These are phyloP conservation scores for Tuber calosporum DNA, from an alignment of 495 filamentous ascomycete species.

Conservation along the genomic window DNA sequence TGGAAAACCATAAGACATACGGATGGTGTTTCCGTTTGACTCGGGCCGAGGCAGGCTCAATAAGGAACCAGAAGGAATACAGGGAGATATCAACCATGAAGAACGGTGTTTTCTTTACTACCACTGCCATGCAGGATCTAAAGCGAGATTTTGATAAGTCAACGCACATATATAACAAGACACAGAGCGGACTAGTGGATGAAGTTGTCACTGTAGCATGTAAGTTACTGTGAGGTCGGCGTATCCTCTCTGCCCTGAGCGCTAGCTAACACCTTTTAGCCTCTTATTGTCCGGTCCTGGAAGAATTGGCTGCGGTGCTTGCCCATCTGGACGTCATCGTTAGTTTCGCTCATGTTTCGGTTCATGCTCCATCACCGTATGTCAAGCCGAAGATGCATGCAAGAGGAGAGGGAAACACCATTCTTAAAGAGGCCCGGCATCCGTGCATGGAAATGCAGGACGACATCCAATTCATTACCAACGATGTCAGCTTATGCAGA, in stretches of 20 bases:
- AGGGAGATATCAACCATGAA: constrained; percentile 97
- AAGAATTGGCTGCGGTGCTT: constrained; percentile 78
- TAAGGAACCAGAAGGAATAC: constrained; percentile 82
- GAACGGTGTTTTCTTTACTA: constrained; percentile 98
- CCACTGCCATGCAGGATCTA: constrained; percentile 67
- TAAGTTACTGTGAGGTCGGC: constrained; percentile 16
- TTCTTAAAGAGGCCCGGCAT: constrained; percentile 87
- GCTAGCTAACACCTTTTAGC: constrained; percentile 43
- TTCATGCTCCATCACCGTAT: constrained; percentile 87
- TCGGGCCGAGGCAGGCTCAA: constrained; percentile 81
- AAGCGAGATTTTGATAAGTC: constrained; percentile 91
- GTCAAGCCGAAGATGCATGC: constrained; percentile 86
- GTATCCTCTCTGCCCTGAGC: not conserved
- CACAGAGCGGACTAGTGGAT: constrained; percentile 80
- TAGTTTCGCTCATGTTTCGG: constrained; percentile 85
- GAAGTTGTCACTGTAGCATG: constrained; percentile 84
- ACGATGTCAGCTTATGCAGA: constrained; percentile 79
- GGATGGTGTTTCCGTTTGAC: constrained; percentile 97
- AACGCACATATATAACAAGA: constrained; percentile 91
- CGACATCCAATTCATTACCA: constrained; percentile 96
- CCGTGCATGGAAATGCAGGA: constrained; percentile 99
- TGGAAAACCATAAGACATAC: constrained; percentile 91
- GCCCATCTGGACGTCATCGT: constrained; percentile 97
- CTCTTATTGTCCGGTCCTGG: constrained; percentile 89
- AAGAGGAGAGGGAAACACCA: constrained; percentile 80